Base-by-base conservation (phyloP, 192 early-diverging fungal species). In the Coemansia sp. region DNA sequence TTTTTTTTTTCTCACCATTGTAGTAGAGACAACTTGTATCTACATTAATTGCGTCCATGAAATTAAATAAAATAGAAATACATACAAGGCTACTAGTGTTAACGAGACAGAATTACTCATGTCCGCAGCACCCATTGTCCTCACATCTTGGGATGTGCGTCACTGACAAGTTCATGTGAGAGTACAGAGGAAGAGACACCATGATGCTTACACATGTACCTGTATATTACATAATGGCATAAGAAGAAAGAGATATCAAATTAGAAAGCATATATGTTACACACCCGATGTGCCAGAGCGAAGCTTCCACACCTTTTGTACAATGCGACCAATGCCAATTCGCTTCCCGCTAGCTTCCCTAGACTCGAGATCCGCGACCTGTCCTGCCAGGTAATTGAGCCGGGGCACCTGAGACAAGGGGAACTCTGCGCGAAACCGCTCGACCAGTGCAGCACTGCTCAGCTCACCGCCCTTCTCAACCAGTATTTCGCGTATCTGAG, bases 301-400 rank as follows among this genome's bases (percentile, higher is more conserved):
- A 24, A 84, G 74, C 44, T 52, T 73, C 81, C 81, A 84, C 24
- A 76, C 40, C 65, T 76, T 84, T 59, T 78, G 81, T 51, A 76
- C 77, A 74, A 73, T 60, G n/a, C 74, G 81, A 3, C 81, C 81
- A 27, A 84, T 71, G 18, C 81, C 81, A 1, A 71, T 61, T 29
- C 68, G 73, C 38, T 62, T 72, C 3, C 60, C 42, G 29, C 63
- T 52, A 24, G 36, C 27, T n/a, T 64, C 44, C 24, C 62, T 51
- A 13, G 74, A 65, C 65, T 69, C 71, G 18, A 76, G 68, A 52
- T 79, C 68, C 1, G 81, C 81, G 5, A 84, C 73, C 11, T 18
- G 47, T 42, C 44, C 49, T 1, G 77, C 77, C 34, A 84, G 68
- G 15, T 72, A 44, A 12, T 52, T 71, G 8, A 84, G 71, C 41